Evolutionary conservation across 441 rosid species (phyloP).

Genomic region (Gossypium davidsonii): DNA sequence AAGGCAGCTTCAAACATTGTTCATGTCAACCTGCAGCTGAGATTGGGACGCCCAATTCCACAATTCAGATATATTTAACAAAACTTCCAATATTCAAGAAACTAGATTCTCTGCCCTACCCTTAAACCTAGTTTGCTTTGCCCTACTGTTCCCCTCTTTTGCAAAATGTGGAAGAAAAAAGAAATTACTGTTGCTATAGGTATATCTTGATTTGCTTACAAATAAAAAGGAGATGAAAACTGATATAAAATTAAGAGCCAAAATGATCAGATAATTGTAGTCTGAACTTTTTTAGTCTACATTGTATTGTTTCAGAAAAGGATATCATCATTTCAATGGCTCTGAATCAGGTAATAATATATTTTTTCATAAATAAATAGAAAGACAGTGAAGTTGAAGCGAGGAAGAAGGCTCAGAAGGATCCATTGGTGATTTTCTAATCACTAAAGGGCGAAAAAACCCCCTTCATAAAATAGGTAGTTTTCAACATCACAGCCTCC

Average conservation of each 20-base stretch:
- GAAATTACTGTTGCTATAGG: background rate
- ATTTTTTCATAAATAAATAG: background rate
- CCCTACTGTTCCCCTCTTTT: too few relatives aligned
- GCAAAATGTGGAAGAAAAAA: too few relatives aligned
- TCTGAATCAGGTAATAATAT: constrained; percentile 1
- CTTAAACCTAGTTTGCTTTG: background rate
- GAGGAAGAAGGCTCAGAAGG: constrained; percentile 67
- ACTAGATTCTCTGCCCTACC: background rate
- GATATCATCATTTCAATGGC: constrained; percentile 59
- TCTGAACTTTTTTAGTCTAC: constrained; percentile 68
- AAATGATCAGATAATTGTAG: constrained; percentile 90
- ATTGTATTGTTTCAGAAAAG: constrained; percentile 33
- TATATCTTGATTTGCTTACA: background rate
- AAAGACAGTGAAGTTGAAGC: background rate
- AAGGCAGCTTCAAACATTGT: constrained; percentile 41
- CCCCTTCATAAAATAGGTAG: constrained; percentile 85
- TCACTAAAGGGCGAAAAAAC: constrained; percentile 26
- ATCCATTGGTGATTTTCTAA: constrained; percentile 83
- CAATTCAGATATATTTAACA: constrained; percentile 8
- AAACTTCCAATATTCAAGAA: background rate
- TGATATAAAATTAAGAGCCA: constrained; percentile 20
- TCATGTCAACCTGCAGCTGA: constrained; percentile 52
- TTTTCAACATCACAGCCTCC: constrained; percentile 58
- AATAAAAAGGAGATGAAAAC: background rate
- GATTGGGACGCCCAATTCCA: constrained; percentile 50